phyloP scores from a whole-genome alignment of 805 yeast genomes.

The Candida andamanensis region DNA sequence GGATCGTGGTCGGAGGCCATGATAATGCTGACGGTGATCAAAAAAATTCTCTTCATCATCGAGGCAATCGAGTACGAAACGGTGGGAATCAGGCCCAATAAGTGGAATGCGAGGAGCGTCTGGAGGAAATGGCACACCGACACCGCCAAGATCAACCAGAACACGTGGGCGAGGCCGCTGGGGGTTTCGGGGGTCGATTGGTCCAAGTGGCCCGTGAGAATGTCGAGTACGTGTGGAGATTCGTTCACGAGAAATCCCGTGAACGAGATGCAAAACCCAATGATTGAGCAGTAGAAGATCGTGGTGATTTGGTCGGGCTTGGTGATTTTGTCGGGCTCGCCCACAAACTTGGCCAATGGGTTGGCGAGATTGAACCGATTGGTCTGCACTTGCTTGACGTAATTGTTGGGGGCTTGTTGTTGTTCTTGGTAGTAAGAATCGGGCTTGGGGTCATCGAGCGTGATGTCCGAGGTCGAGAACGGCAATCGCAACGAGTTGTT shows the following conservation, averaged over 20 bases:
- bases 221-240: slow-evolving; percentile 28
- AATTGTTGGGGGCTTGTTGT: slow-evolving; percentile 1
- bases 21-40: slow-evolving; percentile 70
- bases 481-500: slow-evolving; percentile 24
- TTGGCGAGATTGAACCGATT: slow-evolving; percentile 12
- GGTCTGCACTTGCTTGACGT: slow-evolving; percentile 12
- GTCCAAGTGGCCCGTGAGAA: slow-evolving; percentile 12
- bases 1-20: slow-evolving; percentile 34
- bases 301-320: slow-evolving; percentile 78
- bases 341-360: slow-evolving; percentile 17
- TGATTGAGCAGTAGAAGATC: slow-evolving; percentile 70
- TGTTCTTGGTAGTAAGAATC: slow-evolving; percentile 1
- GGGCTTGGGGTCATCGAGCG: slow-evolving; percentile 21
- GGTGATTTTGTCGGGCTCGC: slow-evolving; percentile 12
- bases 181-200: slow-evolving; percentile 13
- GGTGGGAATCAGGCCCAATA: slow-evolving; percentile 76
- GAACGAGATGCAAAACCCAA: slow-evolving; percentile 68
- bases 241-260: slow-evolving; percentile 70
- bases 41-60: slow-evolving; percentile 81
- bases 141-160: slow-evolving; percentile 52
- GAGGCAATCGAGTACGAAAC: slow-evolving; percentile 83
- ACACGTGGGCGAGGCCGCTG: slow-evolving; percentile 30
- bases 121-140: slow-evolving; percentile 78
- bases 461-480: slow-evolving; percentile 29
- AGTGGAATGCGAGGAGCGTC: slow-evolving; percentile 74